Base-by-base conservation (phyloP, 495 filamentous ascomycete genomes). In the Penicillium angulare region DNA sequence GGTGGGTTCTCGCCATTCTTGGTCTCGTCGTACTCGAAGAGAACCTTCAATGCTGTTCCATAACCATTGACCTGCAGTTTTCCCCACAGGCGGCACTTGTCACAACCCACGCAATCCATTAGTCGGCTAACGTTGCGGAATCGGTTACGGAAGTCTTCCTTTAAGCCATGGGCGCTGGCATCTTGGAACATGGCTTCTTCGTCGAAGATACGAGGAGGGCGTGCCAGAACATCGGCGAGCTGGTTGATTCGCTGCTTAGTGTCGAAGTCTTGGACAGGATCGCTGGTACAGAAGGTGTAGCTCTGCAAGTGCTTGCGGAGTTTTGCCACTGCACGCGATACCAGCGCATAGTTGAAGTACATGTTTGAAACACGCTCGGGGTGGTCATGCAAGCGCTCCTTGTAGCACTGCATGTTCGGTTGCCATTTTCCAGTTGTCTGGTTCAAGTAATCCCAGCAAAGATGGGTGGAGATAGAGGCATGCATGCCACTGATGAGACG, bases 21-120 rank as follows among this genome's bases (percentile, higher is more conserved):
- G 54, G 84, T 86, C 65, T 89, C 85, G 63, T 95, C 90, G 55
- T 92, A 95, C 58, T 98, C 95, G 60, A 97, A 98, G 2, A 98
- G 76, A 1, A 98, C 85, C 69, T 98, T 98, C 29, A 98, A 70
- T 8, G 93, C 93, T 2, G 93, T 91, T 27, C 93, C 95, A 61
- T 96, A 97, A 13, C 93, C 93, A 16, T 87, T 88, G 5, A 90
- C 93, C 66, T 98, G 93, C n/a, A 98, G 69, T 69, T 97, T 98
- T 42, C 93, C 93, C 95, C 93, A 98, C 3, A 98, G 82, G 13
- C 93, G 84, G 72, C 93, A 98, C 73, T 98, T 98, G 73, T 98
- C 93, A 69, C 93, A 98, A 17, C 93, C 93, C 13, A 97, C 93
- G 67, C 93, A 98, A 71, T 98, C 93, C 93, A 98, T 98, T 58